These are phyloP conservation scores for Salvia splendens DNA, from an alignment of 257 asterid genomes.

Conservation along the genomic window DNA sequence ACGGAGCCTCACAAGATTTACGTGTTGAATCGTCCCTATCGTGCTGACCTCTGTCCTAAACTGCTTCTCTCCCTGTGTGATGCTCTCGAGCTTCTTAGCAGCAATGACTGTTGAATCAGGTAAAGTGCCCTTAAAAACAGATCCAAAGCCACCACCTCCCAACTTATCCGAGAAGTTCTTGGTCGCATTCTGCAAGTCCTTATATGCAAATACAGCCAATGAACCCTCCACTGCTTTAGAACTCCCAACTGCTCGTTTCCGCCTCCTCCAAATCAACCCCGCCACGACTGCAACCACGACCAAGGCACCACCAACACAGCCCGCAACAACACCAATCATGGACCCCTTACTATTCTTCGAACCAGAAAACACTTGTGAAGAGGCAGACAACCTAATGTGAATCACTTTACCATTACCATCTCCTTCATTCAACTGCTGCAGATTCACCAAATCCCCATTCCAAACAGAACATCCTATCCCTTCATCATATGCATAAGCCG, in stretches of 20 bases:
- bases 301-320: constrained; percentile 33
- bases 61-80: constrained; percentile 56
- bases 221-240: constrained; percentile 41
- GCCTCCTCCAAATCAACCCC: constrained; percentile 31
- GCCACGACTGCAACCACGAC: constrained; percentile 26
- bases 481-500: constrained; percentile 41
- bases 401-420: constrained; percentile 38
- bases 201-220: constrained; percentile 40
- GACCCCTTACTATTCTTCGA: constrained; percentile 32
- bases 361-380: constrained; percentile 36
- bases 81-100: constrained; percentile 52
- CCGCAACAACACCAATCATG: constrained; percentile 33
- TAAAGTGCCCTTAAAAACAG: constrained; percentile 47
- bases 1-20: constrained; percentile 54
- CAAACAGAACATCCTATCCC: constrained; percentile 38
- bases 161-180: constrained; percentile 47
- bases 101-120: constrained; percentile 44
- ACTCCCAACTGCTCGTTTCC: constrained; percentile 26
- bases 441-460: constrained; percentile 42
- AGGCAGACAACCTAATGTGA: constrained; percentile 41
- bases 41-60: constrained; percentile 53
- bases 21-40: constrained; percentile 49
- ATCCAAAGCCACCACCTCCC: constrained; percentile 61
- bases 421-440: constrained; percentile 42
- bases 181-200: constrained; percentile 49